Evolutionary conservation across 169 alveolate genomes (phyloP).

Genomic region (Plasmodium coatneyi): DNA sequence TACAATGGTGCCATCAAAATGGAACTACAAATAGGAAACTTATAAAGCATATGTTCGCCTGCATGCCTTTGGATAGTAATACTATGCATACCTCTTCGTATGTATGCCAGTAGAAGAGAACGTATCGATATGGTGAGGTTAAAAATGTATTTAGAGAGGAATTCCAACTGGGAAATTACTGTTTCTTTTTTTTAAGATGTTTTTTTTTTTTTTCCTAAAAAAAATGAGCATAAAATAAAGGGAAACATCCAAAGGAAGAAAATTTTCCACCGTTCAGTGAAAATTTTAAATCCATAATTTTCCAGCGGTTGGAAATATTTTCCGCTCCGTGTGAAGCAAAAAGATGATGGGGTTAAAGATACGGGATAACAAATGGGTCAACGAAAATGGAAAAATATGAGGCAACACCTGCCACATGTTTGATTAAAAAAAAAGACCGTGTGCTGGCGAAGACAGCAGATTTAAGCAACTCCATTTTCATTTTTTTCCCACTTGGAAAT

Average conservation of each 20-base stretch:
- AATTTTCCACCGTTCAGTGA: not conserved
- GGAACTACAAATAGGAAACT: not conserved
- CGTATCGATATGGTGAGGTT: not conserved
- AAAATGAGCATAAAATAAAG: not conserved
- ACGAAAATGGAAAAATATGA: not conserved
- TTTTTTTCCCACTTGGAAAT: not conserved
- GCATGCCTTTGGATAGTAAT: not conserved
- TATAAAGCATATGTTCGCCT: not conserved
- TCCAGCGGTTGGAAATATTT: not conserved
- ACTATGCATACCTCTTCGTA: not conserved
- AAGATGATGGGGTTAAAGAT: not conserved
- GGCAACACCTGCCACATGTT: not conserved
- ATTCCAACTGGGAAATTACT: not conserved
- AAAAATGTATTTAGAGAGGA: not conserved
- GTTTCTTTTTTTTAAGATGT: not conserved
- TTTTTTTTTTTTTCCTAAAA: not conserved
- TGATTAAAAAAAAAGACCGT: not conserved
- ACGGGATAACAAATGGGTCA: not conserved
- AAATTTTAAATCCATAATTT: not conserved
- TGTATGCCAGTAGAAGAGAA: not conserved
- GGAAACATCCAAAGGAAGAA: not conserved
- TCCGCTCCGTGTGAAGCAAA: not conserved
- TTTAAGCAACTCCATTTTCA: not conserved
- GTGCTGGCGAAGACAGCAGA: not conserved
- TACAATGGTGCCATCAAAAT: not conserved